Percentiles rank a stretch among this genome's conserved stretches.
Evolutionary conservation across 331 rosid genomes (phyloP).

Genomic region (Erythrophleum ivorense): DNA sequence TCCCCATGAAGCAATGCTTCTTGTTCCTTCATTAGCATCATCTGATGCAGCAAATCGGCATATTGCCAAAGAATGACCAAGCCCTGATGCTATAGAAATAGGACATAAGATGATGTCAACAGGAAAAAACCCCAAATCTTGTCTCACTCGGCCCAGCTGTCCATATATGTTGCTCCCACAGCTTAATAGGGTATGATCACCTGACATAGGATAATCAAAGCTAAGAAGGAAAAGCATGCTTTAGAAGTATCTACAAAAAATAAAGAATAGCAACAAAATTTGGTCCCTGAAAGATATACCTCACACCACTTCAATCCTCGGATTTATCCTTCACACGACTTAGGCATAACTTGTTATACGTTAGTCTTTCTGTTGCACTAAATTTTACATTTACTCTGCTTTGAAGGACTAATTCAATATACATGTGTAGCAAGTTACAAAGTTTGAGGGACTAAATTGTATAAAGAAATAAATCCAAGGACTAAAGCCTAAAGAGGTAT

Average conservation of each 20-base stretch:
- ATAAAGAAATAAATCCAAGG: background rate
- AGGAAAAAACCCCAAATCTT: constrained; percentile 72
- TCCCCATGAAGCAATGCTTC: constrained; percentile 79
- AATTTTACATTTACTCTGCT: background rate
- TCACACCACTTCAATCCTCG: background rate
- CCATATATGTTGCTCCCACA: constrained; percentile 84
- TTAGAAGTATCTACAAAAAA: background rate
- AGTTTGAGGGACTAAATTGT: background rate
- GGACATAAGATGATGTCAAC: constrained; percentile 64
- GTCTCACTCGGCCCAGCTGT: constrained; percentile 71
- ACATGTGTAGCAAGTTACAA: background rate
- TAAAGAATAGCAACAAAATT: background rate
- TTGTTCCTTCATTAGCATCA: constrained; percentile 44
- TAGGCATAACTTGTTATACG: background rate
- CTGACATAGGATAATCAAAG: constrained; percentile 51
- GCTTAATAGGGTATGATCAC: constrained; percentile 73
- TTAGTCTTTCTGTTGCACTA: background rate
- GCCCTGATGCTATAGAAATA: constrained; percentile 76
- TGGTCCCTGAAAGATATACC: background rate
- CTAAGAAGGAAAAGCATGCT: constrained; percentile 28
- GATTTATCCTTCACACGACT: background rate
- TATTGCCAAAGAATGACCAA: constrained; percentile 92
- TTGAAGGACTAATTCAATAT: background rate
- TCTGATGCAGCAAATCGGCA: constrained; percentile 54
- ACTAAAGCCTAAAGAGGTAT: background rate